Evolutionary conservation across 768 basidiomycete genomes (phyloP).

Genomic region (Gymnopilus junonius): DNA sequence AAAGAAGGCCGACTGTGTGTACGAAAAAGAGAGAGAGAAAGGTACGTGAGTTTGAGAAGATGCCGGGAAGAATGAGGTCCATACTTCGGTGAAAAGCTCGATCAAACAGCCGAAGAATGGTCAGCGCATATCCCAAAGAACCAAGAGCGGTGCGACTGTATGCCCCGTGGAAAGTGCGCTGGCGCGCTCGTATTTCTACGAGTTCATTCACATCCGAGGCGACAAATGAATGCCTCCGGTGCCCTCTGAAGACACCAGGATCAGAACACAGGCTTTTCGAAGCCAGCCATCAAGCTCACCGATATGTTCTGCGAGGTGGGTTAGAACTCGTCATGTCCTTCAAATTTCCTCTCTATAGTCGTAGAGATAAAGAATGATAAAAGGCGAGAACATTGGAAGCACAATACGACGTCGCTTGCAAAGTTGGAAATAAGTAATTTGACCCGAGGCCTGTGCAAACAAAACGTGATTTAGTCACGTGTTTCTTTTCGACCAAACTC

Average conservation of each 20-base stretch:
- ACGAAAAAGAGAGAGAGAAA: background rate
- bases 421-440: background rate
- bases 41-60: background rate
- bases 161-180: constrained; percentile 84
- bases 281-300: background rate
- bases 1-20: constrained; percentile 58
- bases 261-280: background rate
- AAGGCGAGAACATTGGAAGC: background rate
- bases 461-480: background rate
- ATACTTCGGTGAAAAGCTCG: constrained; percentile 70
- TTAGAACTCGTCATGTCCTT: background rate
- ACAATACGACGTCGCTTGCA: background rate
- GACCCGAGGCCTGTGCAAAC: background rate
- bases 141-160: constrained; percentile 79
- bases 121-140: constrained; percentile 72
- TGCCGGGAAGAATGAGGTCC: constrained; percentile 25
- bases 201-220: constrained; percentile 61
- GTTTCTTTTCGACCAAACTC: background rate
- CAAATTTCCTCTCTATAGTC: background rate
- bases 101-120: constrained; percentile 83
- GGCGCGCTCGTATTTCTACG: constrained; percentile 77
- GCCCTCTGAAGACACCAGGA: constrained; percentile 27
- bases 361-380: background rate
- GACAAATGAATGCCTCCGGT: constrained; percentile 50
- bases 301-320: constrained; percentile 9